Evolutionary conservation across 768 basidiomycete species (phyloP), one percentile per base, ranked within the genome.

Genomic region (Podaxis pistillaris): DNA sequence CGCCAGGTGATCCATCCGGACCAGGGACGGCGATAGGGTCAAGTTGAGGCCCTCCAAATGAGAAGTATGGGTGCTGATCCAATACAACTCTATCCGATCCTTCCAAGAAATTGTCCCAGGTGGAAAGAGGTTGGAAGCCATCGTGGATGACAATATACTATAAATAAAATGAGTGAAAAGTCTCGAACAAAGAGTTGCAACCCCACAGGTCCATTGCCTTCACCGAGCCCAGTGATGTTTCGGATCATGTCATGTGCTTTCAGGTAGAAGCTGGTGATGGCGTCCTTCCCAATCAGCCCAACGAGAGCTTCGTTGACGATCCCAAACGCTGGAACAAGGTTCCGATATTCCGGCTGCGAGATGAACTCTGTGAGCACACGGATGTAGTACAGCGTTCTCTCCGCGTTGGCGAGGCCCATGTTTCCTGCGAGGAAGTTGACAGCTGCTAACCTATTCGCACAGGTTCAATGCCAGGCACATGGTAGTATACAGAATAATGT

Each of bases 331-430:
- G 81, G 81, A 40, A 89, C 76, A 9, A 93, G 85, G 79, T 66
- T 67, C 33, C 66, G 69, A 62, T 77, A 78, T 61, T 78, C 70
- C 17, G 88, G 84, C 72, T 93, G 90, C 2, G 85, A 83, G 71
- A 96, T 87, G 78, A 96, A 96, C 75, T 91, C 88, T 52, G 85
- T 82, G 65, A 91, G 74, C 38, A 88, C 80, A 26, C 93, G 83
- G 64, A 95, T 86, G 67, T 90, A 88, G 71, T 90, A 83, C 40
- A 94, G 77, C 15, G 89, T 82, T 24, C 93, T 81, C 72, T 94
- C 82, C 9, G 90, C 94, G 69, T 95, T 95, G 50, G 92, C 91
- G 53, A 93, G 67, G 15, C 93, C 93, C 93, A 94, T 94, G 58
- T 87, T 85, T 17, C 88, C 87, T 59, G 78, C 73, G 65, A 90